Evolutionary conservation across 345 rosid genomes (phyloP).

Genomic region (Ceriops decandra): DNA sequence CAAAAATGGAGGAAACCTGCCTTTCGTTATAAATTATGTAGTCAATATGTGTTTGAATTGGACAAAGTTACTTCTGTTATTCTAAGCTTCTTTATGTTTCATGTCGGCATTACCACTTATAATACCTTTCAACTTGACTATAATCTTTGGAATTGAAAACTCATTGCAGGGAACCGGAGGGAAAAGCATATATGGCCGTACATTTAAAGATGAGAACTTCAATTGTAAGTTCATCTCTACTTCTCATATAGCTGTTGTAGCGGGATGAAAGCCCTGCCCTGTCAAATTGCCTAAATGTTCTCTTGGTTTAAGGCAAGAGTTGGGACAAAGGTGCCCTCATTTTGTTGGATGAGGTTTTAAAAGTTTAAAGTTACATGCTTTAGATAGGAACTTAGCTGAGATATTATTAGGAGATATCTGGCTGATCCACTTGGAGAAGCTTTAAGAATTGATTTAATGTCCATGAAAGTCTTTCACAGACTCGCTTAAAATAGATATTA

Average conservation of each 20-base stretch:
- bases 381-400: no score
- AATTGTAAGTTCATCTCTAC: constrained; percentile 57
- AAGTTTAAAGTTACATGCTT: no score
- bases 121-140: neutral
- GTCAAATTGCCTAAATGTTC: neutral
- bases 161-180: constrained; percentile 97
- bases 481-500: no score
- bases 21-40: no score
- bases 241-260: constrained; percentile 2
- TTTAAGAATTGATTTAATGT: no score
- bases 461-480: no score
- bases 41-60: no score
- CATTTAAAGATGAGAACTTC: constrained; percentile 95
- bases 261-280: neutral
- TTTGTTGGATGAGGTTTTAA: no score
- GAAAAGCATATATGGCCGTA: constrained; percentile 92
- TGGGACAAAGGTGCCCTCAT: neutral
- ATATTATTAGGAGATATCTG: no score
- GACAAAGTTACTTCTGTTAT: no score
- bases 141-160: constrained; percentile 21
- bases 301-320: neutral
- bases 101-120: neutral
- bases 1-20: no score
- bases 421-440: no score
- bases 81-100: neutral